phyloP scores from a whole-genome alignment of 192 early-diverging fungal species.

The Linnemannia zychae region DNA sequence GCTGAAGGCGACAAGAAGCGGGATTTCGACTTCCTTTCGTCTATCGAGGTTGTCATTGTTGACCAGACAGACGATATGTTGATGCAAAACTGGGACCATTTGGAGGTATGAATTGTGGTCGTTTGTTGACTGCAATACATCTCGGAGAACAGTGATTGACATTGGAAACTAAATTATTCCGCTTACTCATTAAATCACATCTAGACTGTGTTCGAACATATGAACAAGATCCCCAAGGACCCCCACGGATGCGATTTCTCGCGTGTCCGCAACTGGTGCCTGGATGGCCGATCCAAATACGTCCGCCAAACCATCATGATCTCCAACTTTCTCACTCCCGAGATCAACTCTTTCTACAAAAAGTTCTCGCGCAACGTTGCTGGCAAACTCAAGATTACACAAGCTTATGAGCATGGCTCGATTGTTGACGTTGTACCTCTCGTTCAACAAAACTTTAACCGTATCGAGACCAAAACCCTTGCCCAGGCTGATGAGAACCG shows the following conservation, averaged over 20 bases:
- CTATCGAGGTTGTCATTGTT: constrained; percentile 90
- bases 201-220: constrained; percentile 83
- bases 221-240: constrained; percentile 92
- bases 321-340: constrained; percentile 86
- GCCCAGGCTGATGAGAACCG: constrained; percentile 80
- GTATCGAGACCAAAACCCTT: constrained; percentile 73
- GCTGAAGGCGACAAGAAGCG: constrained; percentile 86
- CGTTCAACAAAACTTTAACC: constrained; percentile 86
- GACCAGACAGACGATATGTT: constrained; percentile 89
- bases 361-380: constrained; percentile 72
- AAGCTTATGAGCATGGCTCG: constrained; percentile 69
- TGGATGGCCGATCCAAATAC: constrained; percentile 89
- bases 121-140: neutral
- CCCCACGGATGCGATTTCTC: constrained; percentile 98
- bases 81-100: constrained; percentile 99
- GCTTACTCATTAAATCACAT: neutral
- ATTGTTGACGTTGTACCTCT: constrained; percentile 84
- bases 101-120: constrained; percentile 65
- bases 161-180: constrained; percentile 7
- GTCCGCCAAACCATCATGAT: constrained; percentile 92
- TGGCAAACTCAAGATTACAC: constrained; percentile 81
- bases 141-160: neutral
- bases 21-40: constrained; percentile 95
- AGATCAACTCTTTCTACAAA: constrained; percentile 92
- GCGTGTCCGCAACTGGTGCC: constrained; percentile 84